Base-by-base conservation (phyloP, 805 yeast species). In the Debaryomyces maramus region DNA sequence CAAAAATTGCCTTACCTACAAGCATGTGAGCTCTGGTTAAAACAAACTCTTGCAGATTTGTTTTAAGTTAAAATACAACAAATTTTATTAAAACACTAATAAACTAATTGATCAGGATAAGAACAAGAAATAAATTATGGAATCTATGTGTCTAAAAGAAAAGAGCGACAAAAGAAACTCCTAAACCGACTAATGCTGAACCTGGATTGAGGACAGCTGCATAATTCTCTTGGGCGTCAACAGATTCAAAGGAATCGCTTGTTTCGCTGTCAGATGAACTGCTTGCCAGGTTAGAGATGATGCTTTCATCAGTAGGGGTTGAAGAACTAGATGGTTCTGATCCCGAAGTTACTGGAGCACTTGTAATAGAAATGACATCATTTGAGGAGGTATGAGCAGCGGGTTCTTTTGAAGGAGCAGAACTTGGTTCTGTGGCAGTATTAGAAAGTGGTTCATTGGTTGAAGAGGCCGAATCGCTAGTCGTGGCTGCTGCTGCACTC, bases 401-500 rank as follows among this genome's bases (percentile, higher is more conserved):
- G 7, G 41, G n/a, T 17, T n/a, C 14, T 22, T 33, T 17, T 13
- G 30, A 19, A 15, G 43, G 18, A 15, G 34, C 15, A n/a, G n/a
- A n/a, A 18, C 36, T 31, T 24, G 46, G 22, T 16, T 35, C 21
- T 11, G 38, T 24, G 21, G 22, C 30, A 14, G 32, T 7, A 4
- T 13, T 13, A 24, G 51, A 33, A 23, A 48, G 16, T 18, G 39
- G 36, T 9, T 40, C 36, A 21, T 32, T 35, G 30, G 46, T 28
- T 13, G 40, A 22, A 15, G 58, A 46, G 33, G 53, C 48, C 40
- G 19, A 20, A 6, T 38, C 38, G 13, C 33, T 33, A 9, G 40
- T 27, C 15, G 50, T 39, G 15, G 48, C 41, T 9, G 40, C 43
- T 3, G 56, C 51, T 16, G 48, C 47, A 3, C 47, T 45, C 6